These are phyloP conservation scores for Colletotrichum tabaci DNA, from an alignment of 2,329 filamentous ascomycete genomes.

Conservation along the genomic window DNA sequence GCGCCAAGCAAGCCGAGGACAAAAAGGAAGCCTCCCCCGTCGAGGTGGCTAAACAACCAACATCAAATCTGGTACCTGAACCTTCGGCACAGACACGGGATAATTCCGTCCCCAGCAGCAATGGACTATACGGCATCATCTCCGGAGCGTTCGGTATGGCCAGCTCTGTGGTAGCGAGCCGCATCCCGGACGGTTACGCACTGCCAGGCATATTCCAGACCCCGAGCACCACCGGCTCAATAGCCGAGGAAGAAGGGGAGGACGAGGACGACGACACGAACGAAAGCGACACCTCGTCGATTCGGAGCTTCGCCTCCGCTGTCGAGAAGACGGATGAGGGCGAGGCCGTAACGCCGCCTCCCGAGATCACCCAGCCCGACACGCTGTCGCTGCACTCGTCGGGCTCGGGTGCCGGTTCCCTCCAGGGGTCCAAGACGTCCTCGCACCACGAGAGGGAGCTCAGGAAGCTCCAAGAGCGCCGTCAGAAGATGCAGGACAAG, in stretches of 20 bases:
- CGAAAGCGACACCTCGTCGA: constrained; percentile 62
- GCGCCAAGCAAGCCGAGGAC: constrained; percentile 50
- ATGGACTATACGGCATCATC: constrained; percentile 71
- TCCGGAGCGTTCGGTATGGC: constrained; percentile 67
- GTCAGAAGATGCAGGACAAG: constrained; percentile 74
- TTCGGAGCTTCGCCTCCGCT: constrained; percentile 66
- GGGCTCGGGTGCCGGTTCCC: constrained; percentile 49
- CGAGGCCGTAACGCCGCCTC: constrained; percentile 41
- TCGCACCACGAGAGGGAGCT: constrained; percentile 74
- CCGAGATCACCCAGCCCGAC: constrained; percentile 39
- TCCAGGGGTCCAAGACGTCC: constrained; percentile 48
- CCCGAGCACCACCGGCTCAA: constrained; percentile 48
- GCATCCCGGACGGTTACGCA: constrained; percentile 51
- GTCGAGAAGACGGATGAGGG: constrained; percentile 55
- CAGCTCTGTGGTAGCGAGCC: constrained; percentile 60
- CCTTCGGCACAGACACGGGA: constrained; percentile 45
- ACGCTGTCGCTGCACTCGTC: constrained; percentile 52
- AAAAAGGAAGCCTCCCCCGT: constrained; percentile 47
- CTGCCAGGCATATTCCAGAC: constrained; percentile 48
- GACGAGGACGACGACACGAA: constrained; percentile 48
- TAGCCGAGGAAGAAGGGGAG: constrained; percentile 49
- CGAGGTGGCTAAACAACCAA: constrained; percentile 51
- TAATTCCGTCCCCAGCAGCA: constrained; percentile 54
- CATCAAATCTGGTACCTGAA: constrained; percentile 47
- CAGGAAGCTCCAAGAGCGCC: constrained; percentile 72